A percentile compares a stretch with the other conserved stretches of the same genome.
phyloP scores from a whole-genome alignment of 257 asterid species.

The Dorcoceras hygrometricum region DNA sequence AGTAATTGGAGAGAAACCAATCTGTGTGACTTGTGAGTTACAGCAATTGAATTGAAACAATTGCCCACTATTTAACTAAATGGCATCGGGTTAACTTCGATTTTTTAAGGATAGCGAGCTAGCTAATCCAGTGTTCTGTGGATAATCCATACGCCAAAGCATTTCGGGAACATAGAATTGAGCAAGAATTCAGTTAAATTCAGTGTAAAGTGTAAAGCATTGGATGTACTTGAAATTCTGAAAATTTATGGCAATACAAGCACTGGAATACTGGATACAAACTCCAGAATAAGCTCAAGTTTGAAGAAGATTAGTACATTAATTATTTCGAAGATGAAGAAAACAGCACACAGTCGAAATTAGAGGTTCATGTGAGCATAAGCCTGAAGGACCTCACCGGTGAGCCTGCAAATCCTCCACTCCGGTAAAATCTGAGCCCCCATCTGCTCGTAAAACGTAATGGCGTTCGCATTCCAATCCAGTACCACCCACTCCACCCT shows the following conservation, averaged over 20 bases:
- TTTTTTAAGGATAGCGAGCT: not conserved
- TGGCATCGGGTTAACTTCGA: too few relatives aligned
- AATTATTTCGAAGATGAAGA: slow-evolving; percentile 25
- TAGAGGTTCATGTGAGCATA: slow-evolving; percentile 43
- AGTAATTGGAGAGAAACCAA: too few relatives aligned
- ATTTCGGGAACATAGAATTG: not conserved
- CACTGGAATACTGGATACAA: not conserved
- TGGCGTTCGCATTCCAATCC: slow-evolving; percentile 76
- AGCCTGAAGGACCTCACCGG: slow-evolving; percentile 67
- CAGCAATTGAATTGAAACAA: not conserved
- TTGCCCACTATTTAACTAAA: too few relatives aligned
- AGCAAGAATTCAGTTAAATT: not conserved
- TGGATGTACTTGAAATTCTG: not conserved
- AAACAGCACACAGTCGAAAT: too few relatives aligned
- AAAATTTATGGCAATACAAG: not conserved
- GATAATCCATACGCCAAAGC: not conserved
- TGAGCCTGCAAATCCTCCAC: slow-evolving; percentile 80
- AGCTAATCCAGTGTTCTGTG: not conserved
- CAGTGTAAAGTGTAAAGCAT: not conserved
- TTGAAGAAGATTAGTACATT: not conserved
- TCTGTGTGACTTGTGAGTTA: not conserved
- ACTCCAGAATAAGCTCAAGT: not conserved
- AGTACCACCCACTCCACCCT: slow-evolving; percentile 94
- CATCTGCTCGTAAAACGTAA: slow-evolving; percentile 72
- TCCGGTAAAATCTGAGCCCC: slow-evolving; percentile 75